These are phyloP conservation scores for Croton laevigatus DNA, from an alignment of 441 rosid genomes.

Conservation along the genomic window DNA sequence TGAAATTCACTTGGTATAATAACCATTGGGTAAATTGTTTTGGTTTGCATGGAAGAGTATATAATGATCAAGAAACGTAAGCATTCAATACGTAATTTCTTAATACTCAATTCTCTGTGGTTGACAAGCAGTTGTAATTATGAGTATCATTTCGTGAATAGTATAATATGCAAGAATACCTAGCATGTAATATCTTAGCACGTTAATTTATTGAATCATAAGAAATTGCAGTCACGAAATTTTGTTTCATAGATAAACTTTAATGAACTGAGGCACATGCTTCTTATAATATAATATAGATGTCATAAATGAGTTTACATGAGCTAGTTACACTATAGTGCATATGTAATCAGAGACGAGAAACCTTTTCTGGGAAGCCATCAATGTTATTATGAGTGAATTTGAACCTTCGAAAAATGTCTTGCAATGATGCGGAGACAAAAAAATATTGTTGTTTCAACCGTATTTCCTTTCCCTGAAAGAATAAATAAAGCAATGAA, in stretches of 20 bases:
- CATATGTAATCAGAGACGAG: not conserved
- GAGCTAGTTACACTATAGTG: not conserved
- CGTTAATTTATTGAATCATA: not conserved
- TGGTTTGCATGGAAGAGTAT: not conserved
- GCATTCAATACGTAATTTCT: too few species aligned
- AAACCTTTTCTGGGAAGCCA: slow-evolving; percentile 51
- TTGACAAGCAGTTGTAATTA: not conserved
- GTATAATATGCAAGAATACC: not conserved
- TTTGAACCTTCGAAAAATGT: slow-evolving; percentile 54
- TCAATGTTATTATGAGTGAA: slow-evolving; percentile 43
- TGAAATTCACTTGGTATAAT: not conserved
- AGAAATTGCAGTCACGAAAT: not conserved
- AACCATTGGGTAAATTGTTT: not conserved
- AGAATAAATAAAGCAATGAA: slow-evolving; percentile 19
- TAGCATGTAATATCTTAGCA: not conserved
- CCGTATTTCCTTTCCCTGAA: slow-evolving; percentile 58
- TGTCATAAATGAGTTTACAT: not conserved
- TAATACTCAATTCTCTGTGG: not conserved
- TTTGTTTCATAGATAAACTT: not conserved
- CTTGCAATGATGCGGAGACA: slow-evolving; percentile 55
- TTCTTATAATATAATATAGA: not conserved
- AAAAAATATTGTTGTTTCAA: slow-evolving; percentile 58
- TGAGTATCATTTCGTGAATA: not conserved
- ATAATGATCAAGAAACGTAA: not conserved
- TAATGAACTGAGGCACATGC: not conserved